Conservation (phyloP, 306 rosid genomes). For the Ormosia semicastrata region DNA sequence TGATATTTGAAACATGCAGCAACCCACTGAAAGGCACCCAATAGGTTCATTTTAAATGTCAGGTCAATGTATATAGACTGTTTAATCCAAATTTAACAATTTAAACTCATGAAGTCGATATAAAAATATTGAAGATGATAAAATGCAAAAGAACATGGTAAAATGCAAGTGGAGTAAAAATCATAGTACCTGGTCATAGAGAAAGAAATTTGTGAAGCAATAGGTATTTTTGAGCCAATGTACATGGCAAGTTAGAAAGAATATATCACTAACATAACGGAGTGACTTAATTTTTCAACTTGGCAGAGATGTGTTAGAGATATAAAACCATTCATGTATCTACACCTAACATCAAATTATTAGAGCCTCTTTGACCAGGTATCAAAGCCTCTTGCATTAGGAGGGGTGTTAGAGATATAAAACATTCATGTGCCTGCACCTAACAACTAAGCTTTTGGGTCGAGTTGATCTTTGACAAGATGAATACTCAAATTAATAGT, state of each 20-base stretch:
- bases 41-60: slow-evolving; percentile 20
- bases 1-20: slow-evolving; percentile 90
- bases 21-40: slow-evolving; percentile 67
- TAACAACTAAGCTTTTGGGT: neutral
- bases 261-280: neutral
- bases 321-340: neutral
- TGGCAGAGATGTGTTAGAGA: neutral
- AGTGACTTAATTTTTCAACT: neutral
- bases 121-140: neutral
- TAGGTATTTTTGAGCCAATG: neutral
- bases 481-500: neutral
- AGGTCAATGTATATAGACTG: neutral
- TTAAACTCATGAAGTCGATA: neutral
- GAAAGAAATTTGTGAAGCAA: neutral
- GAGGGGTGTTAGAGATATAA: neutral
- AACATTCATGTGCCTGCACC: neutral
- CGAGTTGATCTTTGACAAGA: neutral
- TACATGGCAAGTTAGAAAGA: neutral
- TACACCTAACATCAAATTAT: neutral
- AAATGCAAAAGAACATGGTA: neutral
- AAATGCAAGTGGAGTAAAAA: neutral
- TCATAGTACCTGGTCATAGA: neutral
- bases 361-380: neutral
- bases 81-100: slow-evolving; percentile 6
- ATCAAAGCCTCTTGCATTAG: neutral